Base-by-base conservation (phyloP, 192 early-diverging fungal species). In the Coemansia biformis region DNA sequence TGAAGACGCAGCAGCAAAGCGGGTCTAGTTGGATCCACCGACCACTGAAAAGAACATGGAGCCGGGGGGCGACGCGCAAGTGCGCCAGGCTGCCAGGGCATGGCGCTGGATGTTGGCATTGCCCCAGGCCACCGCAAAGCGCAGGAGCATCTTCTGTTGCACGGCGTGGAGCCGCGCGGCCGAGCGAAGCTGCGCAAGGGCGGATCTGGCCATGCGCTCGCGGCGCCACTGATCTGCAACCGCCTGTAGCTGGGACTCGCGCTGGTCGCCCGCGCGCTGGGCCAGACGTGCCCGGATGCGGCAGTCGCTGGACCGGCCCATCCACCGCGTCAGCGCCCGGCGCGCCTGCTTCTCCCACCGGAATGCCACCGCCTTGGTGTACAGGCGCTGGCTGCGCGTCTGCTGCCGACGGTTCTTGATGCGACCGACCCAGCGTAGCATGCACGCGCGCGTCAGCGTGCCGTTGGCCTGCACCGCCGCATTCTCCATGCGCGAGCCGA, bases 321-420 rank as follows among this genome's bases (percentile, higher is more conserved):
- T 64, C 60, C 60, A 64, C 10, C 19, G 22, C 1, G 11, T 3
- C 43, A 72, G 24, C 3, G 68, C 37, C 12, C 28, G 32, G 5
- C 57, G 60, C 14, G 61, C 45, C 43, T 72, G 57, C 33, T 54
- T 56, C 29, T 63, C 56, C 68, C 68, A 71, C 12, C 68, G 50
- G 28, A 71, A 63, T 2, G 52, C 57, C 21, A 59, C 24, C 1
- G 60, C 68, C 10, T 21, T 22, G 6, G 19, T 51, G 34, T 38
- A 39, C 15, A 28, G 41, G 31, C 39, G 38, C 11, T 5, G 23
- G 7, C 14, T 18, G 0, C 12, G 38, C 19, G 38, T 12, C 1
- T 21, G 26, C 19, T 51, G 28, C 3, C 24, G 29, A 13, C 46
- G 59, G 10, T 26, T 46, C 47, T 37, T 23, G 22, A 34, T 10